Evolutionary conservation across 2,329 filamentous ascomycete genomes (phyloP).

Genomic region (Helotiales sp.): DNA sequence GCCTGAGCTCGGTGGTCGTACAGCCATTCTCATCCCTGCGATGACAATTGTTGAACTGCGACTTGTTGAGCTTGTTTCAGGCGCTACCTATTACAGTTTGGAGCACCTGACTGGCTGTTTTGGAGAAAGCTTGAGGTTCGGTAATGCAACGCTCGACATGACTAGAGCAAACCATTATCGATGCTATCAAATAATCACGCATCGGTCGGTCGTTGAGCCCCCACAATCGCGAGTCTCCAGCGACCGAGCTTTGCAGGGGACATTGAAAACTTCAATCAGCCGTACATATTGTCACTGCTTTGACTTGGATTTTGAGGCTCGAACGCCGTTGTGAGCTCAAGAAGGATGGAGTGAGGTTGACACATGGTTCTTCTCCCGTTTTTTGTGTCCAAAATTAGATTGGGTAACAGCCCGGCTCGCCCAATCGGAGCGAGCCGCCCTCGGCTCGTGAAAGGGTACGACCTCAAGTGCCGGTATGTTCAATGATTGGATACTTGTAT

Average conservation of each 20-base stretch:
- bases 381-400: too few species aligned
- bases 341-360: constrained; percentile 4
- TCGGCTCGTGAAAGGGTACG: too few species aligned
- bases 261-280: not conserved
- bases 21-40: not conserved
- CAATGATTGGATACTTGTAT: too few species aligned
- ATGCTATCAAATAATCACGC: not conserved
- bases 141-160: not conserved
- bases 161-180: not conserved
- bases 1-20: not conserved
- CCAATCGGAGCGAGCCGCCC: too few species aligned
- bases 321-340: not conserved
- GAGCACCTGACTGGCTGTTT: not conserved
- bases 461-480: too few species aligned
- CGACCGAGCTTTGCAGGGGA: not conserved
- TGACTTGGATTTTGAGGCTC: not conserved
- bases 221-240: not conserved
- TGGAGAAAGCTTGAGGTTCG: not conserved
- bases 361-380: not conserved
- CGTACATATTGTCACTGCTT: not conserved
- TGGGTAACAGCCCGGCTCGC: too few species aligned
- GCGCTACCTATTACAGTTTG: not conserved
- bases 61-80: constrained; percentile 2
- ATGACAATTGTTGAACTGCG: constrained; percentile 12
- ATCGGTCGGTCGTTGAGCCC: not conserved